Base-by-base conservation (phyloP, 2,329 filamentous ascomycete genomes). In the Penicillium vulpinum region DNA sequence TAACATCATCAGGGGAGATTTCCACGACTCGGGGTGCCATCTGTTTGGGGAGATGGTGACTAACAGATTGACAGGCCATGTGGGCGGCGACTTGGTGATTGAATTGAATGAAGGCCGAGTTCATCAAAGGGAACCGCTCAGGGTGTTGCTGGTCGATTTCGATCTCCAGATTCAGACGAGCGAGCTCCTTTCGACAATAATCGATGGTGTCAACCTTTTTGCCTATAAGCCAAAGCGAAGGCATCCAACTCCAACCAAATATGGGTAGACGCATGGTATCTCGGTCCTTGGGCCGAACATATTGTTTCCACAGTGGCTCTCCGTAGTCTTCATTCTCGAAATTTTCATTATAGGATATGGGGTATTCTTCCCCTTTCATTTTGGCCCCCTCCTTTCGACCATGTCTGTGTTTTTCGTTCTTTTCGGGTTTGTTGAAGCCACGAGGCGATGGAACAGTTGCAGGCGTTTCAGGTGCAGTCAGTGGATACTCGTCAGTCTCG, bases 21-120 rank as follows among this genome's bases (percentile, higher is more conserved):
- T 99, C 94, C n/a, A 96, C 89, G 39, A 90, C 84, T 28, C 94
- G 86, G 0, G 94, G 94, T 1, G 91, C 84, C 94, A 99, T 99
- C 44, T 96, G 90, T 66, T 90, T 90, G 1, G 94, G 94, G 1
- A 96, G 75, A 67, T 99, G 94, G 71, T 97, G 92, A 38, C 89
- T 92, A 44, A 95, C 83, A 46, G 91, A 87, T 72, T 99, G 94
- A 71, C 92, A 97, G 56, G 93, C 94, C 94, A 99, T 97, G 69
- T 99, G 94, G 0, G 94, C 94, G 6, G 93, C 92, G 2, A 97
- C 90, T 72, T 99, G 94, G 70, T 97, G 89, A 69, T 99, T 96
- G 81, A 99, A 99, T 71, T 99, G 94, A 59, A 99, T 92, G 66
- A 99, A 99, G 0, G 94, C 94, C 0, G 93, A 96, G 68, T 90